Base-by-base conservation (phyloP, 768 basidiomycete genomes). In the Hygrophoropsis aurantiaca region DNA sequence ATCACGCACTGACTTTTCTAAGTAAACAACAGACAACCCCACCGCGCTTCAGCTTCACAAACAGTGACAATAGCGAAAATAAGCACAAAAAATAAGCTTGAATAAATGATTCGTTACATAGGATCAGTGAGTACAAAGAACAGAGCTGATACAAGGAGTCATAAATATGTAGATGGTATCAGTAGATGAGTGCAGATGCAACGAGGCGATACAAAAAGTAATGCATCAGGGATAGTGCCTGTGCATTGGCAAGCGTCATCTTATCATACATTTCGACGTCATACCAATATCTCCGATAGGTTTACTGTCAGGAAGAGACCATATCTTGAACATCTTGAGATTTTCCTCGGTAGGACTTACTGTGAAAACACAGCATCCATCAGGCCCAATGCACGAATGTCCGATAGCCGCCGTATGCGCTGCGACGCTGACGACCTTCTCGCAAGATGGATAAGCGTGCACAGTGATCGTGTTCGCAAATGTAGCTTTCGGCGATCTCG, bases 271-370 rank as follows among this genome's bases (percentile, higher is more conserved):
- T 40, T 49, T 66, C 21, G 51, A 46, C 44, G 30, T 35, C 16
- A 67, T 45, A 44, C 61, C 63, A 41, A 51, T 43, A 38, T 51
- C 53, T 2, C 53, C 55, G 6, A 51, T 68, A 26, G 34, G 21
- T 38, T 55, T 52, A 15, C n/a, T 51, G 36, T 38, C 56, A 0
- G 64, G 55, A 2, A 52, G 34, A 41, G 64, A 62, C 84, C 84
- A 86, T 25, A 85, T 81, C 51, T 81, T 79, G 77, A 83, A 86
- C 76, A 84, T 81, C 67, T 84, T 85, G 66, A 86, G 82, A 39
- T 80, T 77, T 60, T 85, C 81, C 52, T 85, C 84, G 21, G 62
- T 66, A 2, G 82, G 79, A 47, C 79, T 84, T 7, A 82, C 75
- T 25, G 84, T 84, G 55, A 85, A 85, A 44, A 85, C 57, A 54